phyloP scores from a whole-genome alignment of 805 yeast genomes.

The Kuraishia capsulata region DNA sequence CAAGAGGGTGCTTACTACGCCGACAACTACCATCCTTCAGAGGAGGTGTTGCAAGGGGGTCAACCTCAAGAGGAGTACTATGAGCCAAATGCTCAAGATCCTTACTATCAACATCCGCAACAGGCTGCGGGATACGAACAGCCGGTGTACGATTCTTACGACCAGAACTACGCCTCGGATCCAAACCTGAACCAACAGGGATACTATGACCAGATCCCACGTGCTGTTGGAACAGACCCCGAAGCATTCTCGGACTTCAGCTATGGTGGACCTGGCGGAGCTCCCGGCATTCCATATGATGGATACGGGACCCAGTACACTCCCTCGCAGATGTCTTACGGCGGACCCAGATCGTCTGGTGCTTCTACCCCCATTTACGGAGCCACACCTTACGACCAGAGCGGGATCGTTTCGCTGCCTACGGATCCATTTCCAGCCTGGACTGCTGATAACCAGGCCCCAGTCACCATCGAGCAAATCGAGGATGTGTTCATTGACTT shows the following conservation, averaged over 20 bases:
- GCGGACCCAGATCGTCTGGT: slow-evolving; percentile 81
- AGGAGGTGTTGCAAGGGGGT: slow-evolving; percentile 10
- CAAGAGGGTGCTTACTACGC: slow-evolving; percentile 21
- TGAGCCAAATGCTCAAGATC: slow-evolving; percentile 21
- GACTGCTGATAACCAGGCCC: slow-evolving; percentile 94
- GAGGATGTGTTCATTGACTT: slow-evolving; percentile 81
- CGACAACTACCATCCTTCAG: slow-evolving; percentile 17
- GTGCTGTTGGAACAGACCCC: slow-evolving; percentile 25
- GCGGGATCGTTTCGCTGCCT: slow-evolving; percentile 54
- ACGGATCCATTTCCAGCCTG: slow-evolving; percentile 98
- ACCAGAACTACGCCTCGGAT: slow-evolving; percentile 34
- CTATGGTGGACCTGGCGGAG: slow-evolving; percentile 39
- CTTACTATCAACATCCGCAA: slow-evolving; percentile 16
- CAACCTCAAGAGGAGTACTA: slow-evolving; percentile 18
- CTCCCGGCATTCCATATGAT: slow-evolving; percentile 41
- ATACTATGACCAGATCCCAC: slow-evolving; percentile 44
- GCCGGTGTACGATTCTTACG: slow-evolving; percentile 7
- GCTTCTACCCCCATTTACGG: slow-evolving; percentile 93
- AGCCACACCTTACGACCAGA: slow-evolving; percentile 28
- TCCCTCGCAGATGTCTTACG: slow-evolving; percentile 83
- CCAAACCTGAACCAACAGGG: slow-evolving; percentile 29
- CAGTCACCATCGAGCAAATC: slow-evolving; percentile 74
- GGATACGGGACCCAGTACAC: slow-evolving; percentile 63
- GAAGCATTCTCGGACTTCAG: slow-evolving; percentile 55
- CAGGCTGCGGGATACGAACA: slow-evolving; percentile 14